phyloP scores from a whole-genome alignment of 1,284 basidiomycete genomes.

The Gomphus sp. region DNA sequence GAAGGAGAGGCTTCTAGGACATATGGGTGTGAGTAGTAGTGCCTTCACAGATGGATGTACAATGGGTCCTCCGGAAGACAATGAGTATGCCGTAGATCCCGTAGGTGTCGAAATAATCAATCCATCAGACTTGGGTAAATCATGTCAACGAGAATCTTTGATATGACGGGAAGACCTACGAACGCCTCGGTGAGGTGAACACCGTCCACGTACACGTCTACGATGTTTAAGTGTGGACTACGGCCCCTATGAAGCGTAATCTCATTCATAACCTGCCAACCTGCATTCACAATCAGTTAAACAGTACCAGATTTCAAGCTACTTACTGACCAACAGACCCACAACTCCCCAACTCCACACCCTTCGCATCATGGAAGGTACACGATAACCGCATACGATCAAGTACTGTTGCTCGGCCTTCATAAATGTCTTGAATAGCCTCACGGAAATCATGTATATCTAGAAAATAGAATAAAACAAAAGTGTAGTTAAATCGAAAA shows the following conservation, averaged over 20 bases:
- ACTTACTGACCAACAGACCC: slow-evolving; percentile 9
- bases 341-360: slow-evolving; percentile 37
- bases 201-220: slow-evolving; percentile 93
- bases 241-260: slow-evolving; percentile 88
- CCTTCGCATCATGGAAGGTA: slow-evolving; percentile 58
- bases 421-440: slow-evolving; percentile 70
- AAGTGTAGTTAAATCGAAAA: background rate
- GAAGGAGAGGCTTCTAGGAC: slow-evolving; percentile 89
- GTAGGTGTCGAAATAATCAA: slow-evolving; percentile 94
- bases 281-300: slow-evolving; percentile 25
- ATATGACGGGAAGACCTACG: slow-evolving; percentile 39
- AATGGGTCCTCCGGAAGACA: slow-evolving; percentile 94
- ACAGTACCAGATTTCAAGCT: slow-evolving; percentile 9
- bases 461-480: slow-evolving; percentile 19
- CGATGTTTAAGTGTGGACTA: slow-evolving; percentile 87
- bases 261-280: slow-evolving; percentile 98
- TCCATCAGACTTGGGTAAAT: slow-evolving; percentile 70
- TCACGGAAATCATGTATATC: slow-evolving; percentile 76
- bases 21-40: slow-evolving; percentile 89
- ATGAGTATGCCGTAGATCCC: slow-evolving; percentile 93
- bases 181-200: slow-evolving; percentile 94
- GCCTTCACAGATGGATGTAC: slow-evolving; percentile 90
- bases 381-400: slow-evolving; percentile 84
- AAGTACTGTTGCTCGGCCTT: slow-evolving; percentile 69
- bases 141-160: slow-evolving; percentile 7